These are phyloP conservation scores for Maudiozyma serrabonitensis DNA, from an alignment of 805 yeast species.

Conservation along the genomic window DNA sequence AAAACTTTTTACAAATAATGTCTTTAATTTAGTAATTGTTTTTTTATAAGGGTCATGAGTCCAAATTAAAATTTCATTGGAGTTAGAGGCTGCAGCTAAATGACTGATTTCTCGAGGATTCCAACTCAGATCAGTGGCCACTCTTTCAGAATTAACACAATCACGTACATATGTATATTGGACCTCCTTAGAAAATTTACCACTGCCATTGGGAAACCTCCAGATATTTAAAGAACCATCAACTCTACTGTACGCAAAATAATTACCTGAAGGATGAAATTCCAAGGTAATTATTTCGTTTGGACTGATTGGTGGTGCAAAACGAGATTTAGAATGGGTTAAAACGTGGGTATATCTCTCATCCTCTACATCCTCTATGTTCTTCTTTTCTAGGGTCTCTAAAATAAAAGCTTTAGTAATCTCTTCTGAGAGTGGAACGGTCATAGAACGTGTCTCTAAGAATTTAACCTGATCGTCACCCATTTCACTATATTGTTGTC, in stretches of 20 bases:
- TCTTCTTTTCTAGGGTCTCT: background rate
- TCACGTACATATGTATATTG: conserved; percentile 10
- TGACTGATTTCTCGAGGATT: conserved; percentile 14
- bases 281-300: conserved; percentile 19
- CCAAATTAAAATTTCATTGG: conserved; percentile 18
- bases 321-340: conserved; percentile 17
- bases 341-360: conserved; percentile 13
- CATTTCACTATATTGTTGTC: too few relatives aligned
- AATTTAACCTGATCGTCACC: background rate
- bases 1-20: conserved; percentile 5
- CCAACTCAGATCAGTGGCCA: conserved; percentile 20
- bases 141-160: conserved; percentile 13
- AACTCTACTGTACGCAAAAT: conserved; percentile 22
- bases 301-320: conserved; percentile 8
- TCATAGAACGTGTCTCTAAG: conserved; percentile 1
- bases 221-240: conserved; percentile 27
- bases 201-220: conserved; percentile 3
- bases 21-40: conserved; percentile 12
- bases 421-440: conserved; percentile 1
- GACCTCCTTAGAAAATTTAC: conserved; percentile 6
- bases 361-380: conserved; percentile 14
- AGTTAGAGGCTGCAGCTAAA: conserved; percentile 19
- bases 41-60: conserved; percentile 9
- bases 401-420: conserved; percentile 1
- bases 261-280: conserved; percentile 20